These are phyloP conservation scores for Gryganskiella cystojenkinii DNA, from an alignment of 192 early-diverging fungal species.

Conservation along the genomic window DNA sequence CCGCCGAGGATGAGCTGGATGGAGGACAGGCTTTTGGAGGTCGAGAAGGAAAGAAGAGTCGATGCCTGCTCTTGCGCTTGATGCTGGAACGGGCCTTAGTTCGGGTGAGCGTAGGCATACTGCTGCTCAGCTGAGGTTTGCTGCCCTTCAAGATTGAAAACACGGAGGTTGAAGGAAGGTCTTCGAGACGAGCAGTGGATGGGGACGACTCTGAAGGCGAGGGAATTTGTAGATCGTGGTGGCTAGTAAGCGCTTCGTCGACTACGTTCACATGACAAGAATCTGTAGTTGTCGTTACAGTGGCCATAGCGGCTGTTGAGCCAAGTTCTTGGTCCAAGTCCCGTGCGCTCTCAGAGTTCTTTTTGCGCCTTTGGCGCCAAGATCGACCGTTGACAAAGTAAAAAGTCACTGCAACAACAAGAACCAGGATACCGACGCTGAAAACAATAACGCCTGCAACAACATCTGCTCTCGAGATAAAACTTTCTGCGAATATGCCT, in stretches of 20 bases:
- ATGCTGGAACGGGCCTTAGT: constrained; percentile 26
- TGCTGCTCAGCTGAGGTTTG: too few species aligned
- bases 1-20: too few species aligned
- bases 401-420: constrained; percentile 14
- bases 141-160: constrained; percentile 21
- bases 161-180: constrained; percentile 9
- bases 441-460: constrained; percentile 28
- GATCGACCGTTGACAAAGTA: constrained; percentile 24
- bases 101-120: constrained; percentile 23
- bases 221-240: background rate
- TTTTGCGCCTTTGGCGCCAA: too few species aligned
- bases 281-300: background rate
- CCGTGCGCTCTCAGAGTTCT: too few species aligned
- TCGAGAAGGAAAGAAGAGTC: too few species aligned
- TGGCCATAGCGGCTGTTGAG: too few species aligned
- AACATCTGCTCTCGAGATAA: constrained; percentile 1
- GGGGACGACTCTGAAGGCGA: constrained; percentile 1
- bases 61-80: background rate
- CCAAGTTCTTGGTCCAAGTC: too few species aligned
- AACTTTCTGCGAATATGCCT: background rate
- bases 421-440: constrained; percentile 19
- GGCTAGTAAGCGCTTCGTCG: too few species aligned
- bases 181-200: constrained; percentile 15
- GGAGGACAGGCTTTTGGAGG: too few species aligned
- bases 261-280: too few species aligned